Conservation (phyloP, 805 yeast genomes). For the Candida suzukii region DNA sequence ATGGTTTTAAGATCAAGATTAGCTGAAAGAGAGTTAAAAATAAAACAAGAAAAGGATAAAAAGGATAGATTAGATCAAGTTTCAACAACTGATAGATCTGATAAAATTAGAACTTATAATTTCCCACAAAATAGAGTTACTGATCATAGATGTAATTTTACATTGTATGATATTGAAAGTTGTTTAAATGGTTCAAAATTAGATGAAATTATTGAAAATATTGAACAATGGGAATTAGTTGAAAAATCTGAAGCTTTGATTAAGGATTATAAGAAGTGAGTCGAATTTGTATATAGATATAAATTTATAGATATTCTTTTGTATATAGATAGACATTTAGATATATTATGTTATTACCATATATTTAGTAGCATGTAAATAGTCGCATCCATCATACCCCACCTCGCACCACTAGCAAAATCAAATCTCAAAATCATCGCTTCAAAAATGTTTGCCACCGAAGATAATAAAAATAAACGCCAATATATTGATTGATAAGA, state of each 20-base stretch:
- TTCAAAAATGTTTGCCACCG: background rate
- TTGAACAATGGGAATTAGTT: conserved; percentile 39
- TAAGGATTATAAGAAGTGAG: conserved; percentile 8
- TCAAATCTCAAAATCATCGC: background rate
- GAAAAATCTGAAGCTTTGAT: conserved; percentile 35
- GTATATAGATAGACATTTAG: no score
- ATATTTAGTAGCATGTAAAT: no score
- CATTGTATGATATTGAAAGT: conserved; percentile 68
- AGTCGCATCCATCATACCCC: background rate
- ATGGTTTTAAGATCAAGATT: conserved; percentile 73
- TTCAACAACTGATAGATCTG: conserved; percentile 81
- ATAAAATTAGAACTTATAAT: conserved; percentile 90
- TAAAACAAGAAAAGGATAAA: conserved; percentile 58
- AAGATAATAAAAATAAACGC: background rate
- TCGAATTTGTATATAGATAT: background rate
- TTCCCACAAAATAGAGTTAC: conserved; percentile 89
- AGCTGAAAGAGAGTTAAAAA: conserved; percentile 70
- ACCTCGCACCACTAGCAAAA: background rate
- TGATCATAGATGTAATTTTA: conserved; percentile 83
- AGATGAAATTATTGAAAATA: conserved; percentile 48
- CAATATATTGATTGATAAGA: no score
- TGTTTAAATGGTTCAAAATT: conserved; percentile 54
- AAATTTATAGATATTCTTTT: background rate
- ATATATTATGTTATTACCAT: no score
- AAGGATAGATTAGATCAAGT: conserved; percentile 76